A percentile compares a stretch with the other conserved stretches of the same genome.
phyloP scores from a whole-genome alignment of 306 rosid species.

The Malus domestica region ASM211411v1 NC_041794.1:24040001-24040500 shows the following conservation, averaged over 20 bases:
- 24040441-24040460: constrained; percentile 32
- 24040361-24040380: constrained; percentile 13
- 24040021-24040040: constrained; percentile 16
- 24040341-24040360: constrained; percentile 21
- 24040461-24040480: constrained; percentile 9
- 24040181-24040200: constrained; percentile 9
- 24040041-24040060: constrained; percentile 10
- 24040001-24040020: constrained; percentile 21
- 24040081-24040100: constrained; percentile 6
- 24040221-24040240: constrained; percentile 15
- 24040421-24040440: constrained; percentile 21
- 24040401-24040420: constrained; percentile 18
- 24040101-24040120: constrained; percentile 15
- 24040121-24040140: constrained; percentile 19
- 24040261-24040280: constrained; percentile 15
- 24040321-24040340: constrained; percentile 11
- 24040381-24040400: constrained; percentile 10
- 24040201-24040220: constrained; percentile 15
- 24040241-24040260: constrained; percentile 4
- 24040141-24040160: constrained; percentile 18
- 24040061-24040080: constrained; percentile 19
- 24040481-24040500: constrained; percentile 17
- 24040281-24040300: background rate
- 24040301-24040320: constrained; percentile 12
- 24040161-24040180: constrained; percentile 10